Evolutionary conservation across 1,284 basidiomycete genomes (phyloP), one percentile per base, ranked within the genome.

Genomic region (Ceratobasidium sp.): DNA sequence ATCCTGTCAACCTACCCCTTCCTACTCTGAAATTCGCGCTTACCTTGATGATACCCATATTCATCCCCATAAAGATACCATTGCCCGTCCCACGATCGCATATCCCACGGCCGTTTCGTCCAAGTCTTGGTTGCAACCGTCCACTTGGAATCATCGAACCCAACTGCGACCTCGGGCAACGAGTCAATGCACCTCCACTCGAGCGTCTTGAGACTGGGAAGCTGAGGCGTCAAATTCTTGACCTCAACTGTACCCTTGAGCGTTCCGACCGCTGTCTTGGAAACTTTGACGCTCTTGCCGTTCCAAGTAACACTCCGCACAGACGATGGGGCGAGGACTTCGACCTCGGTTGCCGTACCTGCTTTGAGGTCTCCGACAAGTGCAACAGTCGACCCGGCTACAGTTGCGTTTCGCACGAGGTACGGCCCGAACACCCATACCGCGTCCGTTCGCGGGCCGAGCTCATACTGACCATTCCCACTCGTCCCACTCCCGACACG

Each of bases 131-230:
- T 83, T 41, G 85, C 86, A 9, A 80, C 72, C 0, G 74, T 74
- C 81, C 86, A 86, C 27, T 78, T 77, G 27, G 79, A 79, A 77
- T 85, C 85, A 76, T 84, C 82, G 74, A 83, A 86, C 0, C 75
- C 77, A 1, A 76, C 39, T 16, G 75, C 65, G 41, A 84, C 76
- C 78, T 86, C 85, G 0, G 85, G 85, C 53, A 86, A 76, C 6
- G 84, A 84, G 76, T 86, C 84, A 11, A 79, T 78, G 76, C 81
- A 85, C 34, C 76, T 80, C 86, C 86, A 87, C 31, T 78, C 76
- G 27, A 82, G 77, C 1, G 81, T 78, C 13, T 79, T 78, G 74
- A 85, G 76, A 46, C 79, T 79, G 8, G 84, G 84, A 2, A 85
- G 75, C 1, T 58, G 59, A 7, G 68, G 68, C 9, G 75, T 74